Evolutionary conservation across 2,329 filamentous ascomycete species (phyloP).

Genomic region (Verticillium isaacii): DNA sequence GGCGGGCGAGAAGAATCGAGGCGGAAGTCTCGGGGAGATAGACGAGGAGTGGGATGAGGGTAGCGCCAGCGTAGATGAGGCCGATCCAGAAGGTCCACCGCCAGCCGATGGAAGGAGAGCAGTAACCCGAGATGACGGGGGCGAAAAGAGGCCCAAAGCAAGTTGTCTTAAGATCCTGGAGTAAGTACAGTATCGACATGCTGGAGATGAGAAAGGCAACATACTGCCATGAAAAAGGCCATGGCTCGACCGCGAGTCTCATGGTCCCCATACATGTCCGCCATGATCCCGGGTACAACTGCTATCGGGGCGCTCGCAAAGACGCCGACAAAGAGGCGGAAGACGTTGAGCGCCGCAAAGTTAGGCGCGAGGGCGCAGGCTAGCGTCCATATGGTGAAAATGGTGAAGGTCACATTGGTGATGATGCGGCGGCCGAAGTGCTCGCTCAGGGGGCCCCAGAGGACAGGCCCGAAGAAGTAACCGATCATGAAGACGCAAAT

Average conservation of each 20-base stretch:
- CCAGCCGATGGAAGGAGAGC: constrained; percentile 56
- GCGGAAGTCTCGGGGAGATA: constrained; percentile 63
- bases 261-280: constrained; percentile 59
- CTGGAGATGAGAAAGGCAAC: constrained; percentile 12
- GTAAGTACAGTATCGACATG: neutral
- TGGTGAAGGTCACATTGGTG: constrained; percentile 37
- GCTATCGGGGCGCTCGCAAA: constrained; percentile 56
- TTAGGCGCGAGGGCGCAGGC: constrained; percentile 50
- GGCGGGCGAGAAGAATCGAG: constrained; percentile 50
- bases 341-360: constrained; percentile 48
- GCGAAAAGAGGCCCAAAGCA: constrained; percentile 62
- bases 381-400: constrained; percentile 48
- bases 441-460: constrained; percentile 64
- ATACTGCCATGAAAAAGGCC: constrained; percentile 59
- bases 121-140: constrained; percentile 61
- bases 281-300: constrained; percentile 59
- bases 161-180: constrained; percentile 41
- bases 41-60: constrained; percentile 55
- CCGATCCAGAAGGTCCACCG: constrained; percentile 68
- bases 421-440: constrained; percentile 53
- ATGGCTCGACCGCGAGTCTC: constrained; percentile 54
- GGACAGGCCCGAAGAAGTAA: constrained; percentile 55
- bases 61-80: constrained; percentile 61
- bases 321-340: constrained; percentile 48
- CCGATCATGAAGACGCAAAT: constrained; percentile 61